Evolutionary conservation across 192 early-diverging fungal genomes (phyloP), one percentile per base, ranked within the genome.

Genomic region (Backusella psychrophila): DNA sequence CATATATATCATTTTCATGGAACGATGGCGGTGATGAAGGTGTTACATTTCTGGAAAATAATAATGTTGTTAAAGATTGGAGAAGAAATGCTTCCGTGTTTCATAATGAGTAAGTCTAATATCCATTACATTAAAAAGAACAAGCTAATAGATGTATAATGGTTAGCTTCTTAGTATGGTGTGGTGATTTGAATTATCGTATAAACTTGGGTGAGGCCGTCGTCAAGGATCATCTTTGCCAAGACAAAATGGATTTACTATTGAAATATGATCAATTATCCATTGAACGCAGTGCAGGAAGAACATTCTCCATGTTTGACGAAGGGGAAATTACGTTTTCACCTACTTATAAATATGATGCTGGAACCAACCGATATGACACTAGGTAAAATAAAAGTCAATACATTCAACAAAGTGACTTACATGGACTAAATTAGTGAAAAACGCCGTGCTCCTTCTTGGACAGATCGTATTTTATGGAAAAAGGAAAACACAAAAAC

Each of bases 151-250:
- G 23, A 66, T 33, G 15, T 42, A 36, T 34, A 14, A 39, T 8
- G 9, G 1, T 17, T 38, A 92, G 92, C 66, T 91, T 94, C 80
- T 83, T 94, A 31, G 85, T 99, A 68, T 99, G 94, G 93, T 80
- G 97, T 23, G 98, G 98, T 33, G 98, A 99, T 80, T 78, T 99
- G 71, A 99, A 99, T 81, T 98, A 99, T 83, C 89, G 98, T 6
- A 84, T 99, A 31, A 83, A 84, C 3, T 74, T 96, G 0, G 78
- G 90, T 3, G 90, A 93, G 59, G 79, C 81, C 6, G 88, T 88
- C 6, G 87, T 94, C 41, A 90, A 91, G 70, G 73, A 75, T 8
- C 39, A 82, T 0, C 49, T 96, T 3, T 81, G 80, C 9, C 82
- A 84, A 17, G 85, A 86, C 7, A 80, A 96, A 35, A 80, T 90